Conservation (phyloP, 805 yeast species). For the Candida tibetensis region DNA sequence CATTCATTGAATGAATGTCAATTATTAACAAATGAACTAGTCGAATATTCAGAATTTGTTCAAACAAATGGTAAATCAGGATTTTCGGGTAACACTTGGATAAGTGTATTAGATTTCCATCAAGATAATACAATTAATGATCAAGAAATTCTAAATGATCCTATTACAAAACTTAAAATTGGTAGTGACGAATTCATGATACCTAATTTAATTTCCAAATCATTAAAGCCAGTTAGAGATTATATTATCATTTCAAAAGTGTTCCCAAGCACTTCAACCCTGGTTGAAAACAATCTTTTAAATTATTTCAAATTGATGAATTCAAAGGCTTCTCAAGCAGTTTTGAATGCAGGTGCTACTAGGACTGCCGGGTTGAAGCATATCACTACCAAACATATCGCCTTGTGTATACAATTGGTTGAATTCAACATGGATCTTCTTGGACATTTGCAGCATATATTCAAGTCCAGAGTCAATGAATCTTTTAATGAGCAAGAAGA, state of each 20-base stretch:
- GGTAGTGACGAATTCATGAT: conserved; percentile 24
- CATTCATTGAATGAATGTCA: conserved; percentile 30
- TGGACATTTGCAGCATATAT: conserved; percentile 22
- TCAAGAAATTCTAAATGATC: background rate
- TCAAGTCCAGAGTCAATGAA: conserved; percentile 3
- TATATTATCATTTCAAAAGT: conserved; percentile 55
- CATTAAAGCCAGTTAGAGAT: conserved; percentile 39
- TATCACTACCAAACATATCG: conserved; percentile 69
- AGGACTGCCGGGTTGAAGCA: conserved; percentile 70
- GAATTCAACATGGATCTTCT: conserved; percentile 43
- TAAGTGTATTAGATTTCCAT: conserved; percentile 22
- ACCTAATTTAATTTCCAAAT: conserved; percentile 25
- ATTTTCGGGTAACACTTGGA: conserved; percentile 28
- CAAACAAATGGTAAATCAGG: conserved; percentile 19
- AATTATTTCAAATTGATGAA: conserved; percentile 47
- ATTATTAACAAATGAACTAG: conserved; percentile 20
- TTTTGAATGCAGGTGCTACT: conserved; percentile 74
- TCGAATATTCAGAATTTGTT: conserved; percentile 23
- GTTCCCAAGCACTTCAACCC: conserved; percentile 45
- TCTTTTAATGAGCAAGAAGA: conserved; percentile 19
- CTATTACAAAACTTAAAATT: conserved; percentile 12
- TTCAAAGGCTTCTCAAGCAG: conserved; percentile 54
- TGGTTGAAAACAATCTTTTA: conserved; percentile 46
- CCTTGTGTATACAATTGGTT: conserved; percentile 65
- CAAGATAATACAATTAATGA: conserved; percentile 5